Evolutionary conservation across 352 stramenopile genomes (phyloP), one percentile per base, ranked within the genome.

Genomic region (Aphanomyces invadans): DNA sequence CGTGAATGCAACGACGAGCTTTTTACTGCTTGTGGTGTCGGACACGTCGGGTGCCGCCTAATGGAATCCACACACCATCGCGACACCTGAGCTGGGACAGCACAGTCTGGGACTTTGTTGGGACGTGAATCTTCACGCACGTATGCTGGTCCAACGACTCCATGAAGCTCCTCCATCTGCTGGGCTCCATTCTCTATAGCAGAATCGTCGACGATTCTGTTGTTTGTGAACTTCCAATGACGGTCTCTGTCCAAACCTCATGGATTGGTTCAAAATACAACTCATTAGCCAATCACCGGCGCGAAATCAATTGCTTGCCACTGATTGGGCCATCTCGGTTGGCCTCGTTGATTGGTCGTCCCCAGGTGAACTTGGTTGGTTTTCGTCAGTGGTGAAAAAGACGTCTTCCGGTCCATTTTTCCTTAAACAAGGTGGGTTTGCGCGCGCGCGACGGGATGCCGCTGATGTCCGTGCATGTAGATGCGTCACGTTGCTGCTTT

Each of bases 401-500:
- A 57, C 49, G 49, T 57, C 29, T 32, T 57, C 49, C 49, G 49
- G 49, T 57, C 49, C 49, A 57, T 29, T 57, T 57, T 57, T 57
- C 49, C 49, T 57, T 57, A 57, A 57, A 57, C 49, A 57, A 57
- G 49, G 49, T 57, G 29, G 12, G 49, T 33, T 32, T n/a, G 12
- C 15, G n/a, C n/a, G 12, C 15, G 15, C n/a, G 15, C 10, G 46
- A 54, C 1, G 46, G 21, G 46, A 15, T n/a, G 10, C 26, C 11
- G 10, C 10, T 11, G n/a, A 54, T 33, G 49, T 23, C n/a, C 21
- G n/a, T n/a, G 29, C 15, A 19, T 71, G 33, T 71, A 95, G 86
- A 95, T 95, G 86, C 86, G 86, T 95, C 86, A 95, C 83, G 83
- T 95, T 91, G 86, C 86, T 89, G 86, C 86, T 89, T 92, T 87